Evolutionary conservation across 2,329 filamentous ascomycete species (phyloP), one percentile per base, ranked within the genome.

Genomic region (Phoma sp.): DNA sequence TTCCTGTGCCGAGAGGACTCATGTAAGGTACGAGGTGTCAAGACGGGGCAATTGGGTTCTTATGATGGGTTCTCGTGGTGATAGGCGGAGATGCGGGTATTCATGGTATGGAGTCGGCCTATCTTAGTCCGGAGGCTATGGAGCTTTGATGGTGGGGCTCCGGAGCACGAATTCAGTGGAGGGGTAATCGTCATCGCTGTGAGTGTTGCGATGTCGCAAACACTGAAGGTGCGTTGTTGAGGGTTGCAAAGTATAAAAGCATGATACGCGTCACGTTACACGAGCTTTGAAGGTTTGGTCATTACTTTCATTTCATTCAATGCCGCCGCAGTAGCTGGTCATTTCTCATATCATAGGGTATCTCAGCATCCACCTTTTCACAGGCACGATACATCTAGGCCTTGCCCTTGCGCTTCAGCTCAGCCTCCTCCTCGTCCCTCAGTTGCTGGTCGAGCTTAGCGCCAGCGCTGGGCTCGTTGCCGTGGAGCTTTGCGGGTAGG

Each of bases 371-470:
- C 6, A 23, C 45, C 28, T 45, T 54, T 33, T 39, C n/a, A 45
- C 34, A 28, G 29, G 29, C 20, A 17, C 20, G 28, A 46, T 48
- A 23, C 47, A 53, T 33, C 46, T 61, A 64, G 42, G 60, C 59
- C 59, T 65, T 64, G 48, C 85, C 83, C 81, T 90, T 91, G 72
- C 80, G 82, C 76, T 79, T 82, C 57, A 91, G 67, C 47, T 82
- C 76, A 61, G 82, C 84, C 67, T 89, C 84, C 54, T 92, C 89
- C 66, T 92, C 89, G 4, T 84, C 83, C 67, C 83, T 78, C 39
- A 92, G 62, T 74, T 89, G 72, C 53, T 89, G 84, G 72, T 92
- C 89, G 52, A 91, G 82, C 80, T 89, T 84, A 20, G 89, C 89
- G 15, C 89, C 89, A 67, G 80, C 84, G 17, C 85, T 89, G 2